Conservation (phyloP, 495 filamentous ascomycete genomes). For the Rhypophila decipiens region DNA sequence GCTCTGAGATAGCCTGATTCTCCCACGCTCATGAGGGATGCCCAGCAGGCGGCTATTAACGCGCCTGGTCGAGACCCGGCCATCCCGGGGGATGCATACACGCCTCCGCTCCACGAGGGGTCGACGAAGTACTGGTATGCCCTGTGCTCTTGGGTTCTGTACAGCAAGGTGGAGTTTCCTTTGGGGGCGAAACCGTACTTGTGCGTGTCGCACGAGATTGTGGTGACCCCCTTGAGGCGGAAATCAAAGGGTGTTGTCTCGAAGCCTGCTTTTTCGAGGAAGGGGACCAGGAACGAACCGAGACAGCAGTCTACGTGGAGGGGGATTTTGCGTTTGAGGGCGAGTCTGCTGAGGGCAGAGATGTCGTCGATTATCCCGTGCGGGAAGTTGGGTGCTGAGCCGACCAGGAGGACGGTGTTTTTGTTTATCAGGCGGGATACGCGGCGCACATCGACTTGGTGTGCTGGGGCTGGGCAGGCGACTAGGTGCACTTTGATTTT, state of each 20-base stretch:
- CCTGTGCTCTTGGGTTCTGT: slow-evolving; percentile 71
- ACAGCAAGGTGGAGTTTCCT: slow-evolving; percentile 86
- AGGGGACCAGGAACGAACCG: slow-evolving; percentile 88
- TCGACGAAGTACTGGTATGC: slow-evolving; percentile 93
- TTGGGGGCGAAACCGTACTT: slow-evolving; percentile 99
- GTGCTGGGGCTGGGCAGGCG: slow-evolving; percentile 72
- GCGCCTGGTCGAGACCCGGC: slow-evolving; percentile 90
- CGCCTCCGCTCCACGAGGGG: slow-evolving; percentile 89
- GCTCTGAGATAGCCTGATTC: slow-evolving; percentile 83
- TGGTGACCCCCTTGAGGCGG: slow-evolving; percentile 85
- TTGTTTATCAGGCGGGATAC: slow-evolving; percentile 84
- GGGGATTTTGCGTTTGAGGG: slow-evolving; percentile 68
- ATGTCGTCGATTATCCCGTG: slow-evolving; percentile 98
- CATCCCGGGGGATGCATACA: slow-evolving; percentile 87
- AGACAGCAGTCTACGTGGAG: slow-evolving; percentile 97
- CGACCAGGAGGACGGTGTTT: slow-evolving; percentile 94
- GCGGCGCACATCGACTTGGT: slow-evolving; percentile 72
- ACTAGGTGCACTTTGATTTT: slow-evolving; percentile 91
- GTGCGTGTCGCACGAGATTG: slow-evolving; percentile 93
- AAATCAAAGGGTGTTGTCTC: slow-evolving; percentile 87
- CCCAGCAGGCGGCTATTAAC: slow-evolving; percentile 91
- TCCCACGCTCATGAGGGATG: slow-evolving; percentile 77
- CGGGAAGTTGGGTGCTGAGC: slow-evolving; percentile 94
- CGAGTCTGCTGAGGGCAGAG: slow-evolving; percentile 73
- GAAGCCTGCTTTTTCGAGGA: slow-evolving; percentile 87